Percentiles rank a stretch among this genome's conserved stretches.
phyloP scores from a whole-genome alignment of 129 eudicot genomes.

The Tagetes erecta region DNA sequence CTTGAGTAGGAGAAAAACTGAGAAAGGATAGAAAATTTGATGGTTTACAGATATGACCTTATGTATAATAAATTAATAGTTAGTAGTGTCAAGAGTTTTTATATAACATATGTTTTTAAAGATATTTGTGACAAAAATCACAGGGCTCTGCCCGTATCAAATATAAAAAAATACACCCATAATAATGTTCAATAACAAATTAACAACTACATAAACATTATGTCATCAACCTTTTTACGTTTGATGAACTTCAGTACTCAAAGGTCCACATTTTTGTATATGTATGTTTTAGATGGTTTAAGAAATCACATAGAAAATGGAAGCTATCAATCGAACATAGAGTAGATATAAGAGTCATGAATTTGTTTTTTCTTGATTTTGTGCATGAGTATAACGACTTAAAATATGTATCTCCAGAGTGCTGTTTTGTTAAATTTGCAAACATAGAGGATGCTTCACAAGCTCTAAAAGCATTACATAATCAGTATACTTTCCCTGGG shows the following conservation, averaged over 20 bases:
- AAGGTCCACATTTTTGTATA: no score
- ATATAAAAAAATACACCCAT: background rate
- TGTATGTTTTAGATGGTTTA: no score
- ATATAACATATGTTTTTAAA: background rate
- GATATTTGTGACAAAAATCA: background rate
- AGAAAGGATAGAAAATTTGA: background rate
- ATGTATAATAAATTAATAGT: conserved; percentile 2
- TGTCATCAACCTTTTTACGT: no score
- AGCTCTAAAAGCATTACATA: conserved; percentile 62
- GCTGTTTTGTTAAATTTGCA: conserved; percentile 80
- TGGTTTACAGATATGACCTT: background rate
- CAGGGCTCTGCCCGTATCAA: background rate
- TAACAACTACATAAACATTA: background rate
- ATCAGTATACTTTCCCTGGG: conserved; percentile 67
- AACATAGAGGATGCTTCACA: conserved; percentile 71
- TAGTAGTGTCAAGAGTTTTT: background rate
- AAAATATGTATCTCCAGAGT: conserved; percentile 48
- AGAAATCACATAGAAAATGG: no score
- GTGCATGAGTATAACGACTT: conserved; percentile 5
- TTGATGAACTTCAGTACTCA: no score
- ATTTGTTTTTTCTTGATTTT: conserved; percentile 16
- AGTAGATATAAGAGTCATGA: background rate
- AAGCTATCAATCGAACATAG: background rate
- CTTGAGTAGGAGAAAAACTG: background rate
- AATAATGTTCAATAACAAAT: background rate